Evolutionary conservation across 2,329 filamentous ascomycete species (phyloP).

Genomic region (Phoma herbarum): DNA sequence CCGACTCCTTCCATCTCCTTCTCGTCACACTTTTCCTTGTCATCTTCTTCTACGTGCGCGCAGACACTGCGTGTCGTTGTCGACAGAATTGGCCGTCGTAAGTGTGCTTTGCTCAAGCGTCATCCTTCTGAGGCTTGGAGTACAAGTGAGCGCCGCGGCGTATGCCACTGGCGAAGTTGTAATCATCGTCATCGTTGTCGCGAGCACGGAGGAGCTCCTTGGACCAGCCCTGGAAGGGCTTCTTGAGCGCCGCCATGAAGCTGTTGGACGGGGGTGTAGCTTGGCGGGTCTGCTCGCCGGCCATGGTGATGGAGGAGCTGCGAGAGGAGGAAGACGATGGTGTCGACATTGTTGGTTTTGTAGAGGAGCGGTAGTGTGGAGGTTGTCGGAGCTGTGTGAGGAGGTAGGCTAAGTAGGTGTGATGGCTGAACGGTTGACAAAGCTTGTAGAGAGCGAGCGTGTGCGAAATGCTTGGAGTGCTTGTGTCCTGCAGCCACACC

Average conservation of each 20-base stretch:
- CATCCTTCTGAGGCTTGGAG: constrained; percentile 4
- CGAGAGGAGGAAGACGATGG: constrained; percentile 15
- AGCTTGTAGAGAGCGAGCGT: background rate
- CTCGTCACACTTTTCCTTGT: background rate
- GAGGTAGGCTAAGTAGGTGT: background rate
- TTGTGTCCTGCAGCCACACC: constrained; percentile 4
- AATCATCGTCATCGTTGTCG: constrained; percentile 48
- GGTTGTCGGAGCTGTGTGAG: background rate
- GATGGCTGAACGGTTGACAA: background rate
- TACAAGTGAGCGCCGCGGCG: constrained; percentile 28
- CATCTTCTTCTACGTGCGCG: no score
- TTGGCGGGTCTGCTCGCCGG: constrained; percentile 1
- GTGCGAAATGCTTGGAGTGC: background rate
- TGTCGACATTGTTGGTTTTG: constrained; percentile 11
- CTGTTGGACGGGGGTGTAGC: background rate
- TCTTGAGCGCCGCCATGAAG: constrained; percentile 39
- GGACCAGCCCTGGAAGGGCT: constrained; percentile 48
- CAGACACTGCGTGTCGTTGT: no score
- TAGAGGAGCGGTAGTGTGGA: background rate
- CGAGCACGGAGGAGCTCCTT: constrained; percentile 45
- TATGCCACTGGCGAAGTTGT: constrained; percentile 45
- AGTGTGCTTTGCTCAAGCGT: background rate
- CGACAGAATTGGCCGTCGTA: no score
- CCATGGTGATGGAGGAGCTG: constrained; percentile 13
- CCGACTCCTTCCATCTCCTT: background rate